These are phyloP conservation scores for Theileria orientalis DNA, from an alignment of 169 alveolate genomes.

Conservation along the genomic window DNA sequence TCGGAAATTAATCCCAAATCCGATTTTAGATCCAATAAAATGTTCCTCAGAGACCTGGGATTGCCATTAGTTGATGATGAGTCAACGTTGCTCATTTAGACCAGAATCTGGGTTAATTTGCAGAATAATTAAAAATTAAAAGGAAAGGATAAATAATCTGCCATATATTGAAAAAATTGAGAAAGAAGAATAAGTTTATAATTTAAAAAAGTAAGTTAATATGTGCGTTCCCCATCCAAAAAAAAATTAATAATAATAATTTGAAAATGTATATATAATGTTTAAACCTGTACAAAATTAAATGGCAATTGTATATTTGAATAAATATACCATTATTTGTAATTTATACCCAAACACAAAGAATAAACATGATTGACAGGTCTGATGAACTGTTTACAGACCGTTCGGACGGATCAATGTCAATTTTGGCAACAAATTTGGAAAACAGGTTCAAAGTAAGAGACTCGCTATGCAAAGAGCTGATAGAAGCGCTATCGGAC, in stretches of 20 bases:
- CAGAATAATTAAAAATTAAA: not conserved
- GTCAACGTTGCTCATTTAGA: constrained; percentile 12
- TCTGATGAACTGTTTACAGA: not conserved
- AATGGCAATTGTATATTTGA: too few species aligned
- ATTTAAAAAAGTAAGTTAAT: too few species aligned
- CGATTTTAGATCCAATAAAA: constrained; percentile 3
- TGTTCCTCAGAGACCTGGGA: constrained; percentile 2
- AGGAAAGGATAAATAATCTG: not conserved
- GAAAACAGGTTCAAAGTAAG: constrained; percentile 33
- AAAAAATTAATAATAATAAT: not conserved
- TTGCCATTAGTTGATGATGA: not conserved
- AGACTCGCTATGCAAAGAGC: constrained; percentile 36
- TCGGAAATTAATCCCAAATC: not conserved
- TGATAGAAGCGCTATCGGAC: constrained; percentile 24
- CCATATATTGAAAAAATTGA: not conserved
- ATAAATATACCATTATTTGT: not conserved
- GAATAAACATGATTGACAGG: not conserved
- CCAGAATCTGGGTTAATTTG: not conserved
- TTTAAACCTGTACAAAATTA: not conserved
- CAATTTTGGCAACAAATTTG: constrained; percentile 23
- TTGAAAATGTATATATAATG: not conserved
- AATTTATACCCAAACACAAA: not conserved
- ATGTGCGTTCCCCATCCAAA: not conserved
- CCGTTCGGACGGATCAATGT: constrained; percentile 13
- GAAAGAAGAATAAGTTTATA: too few species aligned